Base-by-base conservation (phyloP, 768 basidiomycete genomes). In the Filobasidium floriforme region DNA sequence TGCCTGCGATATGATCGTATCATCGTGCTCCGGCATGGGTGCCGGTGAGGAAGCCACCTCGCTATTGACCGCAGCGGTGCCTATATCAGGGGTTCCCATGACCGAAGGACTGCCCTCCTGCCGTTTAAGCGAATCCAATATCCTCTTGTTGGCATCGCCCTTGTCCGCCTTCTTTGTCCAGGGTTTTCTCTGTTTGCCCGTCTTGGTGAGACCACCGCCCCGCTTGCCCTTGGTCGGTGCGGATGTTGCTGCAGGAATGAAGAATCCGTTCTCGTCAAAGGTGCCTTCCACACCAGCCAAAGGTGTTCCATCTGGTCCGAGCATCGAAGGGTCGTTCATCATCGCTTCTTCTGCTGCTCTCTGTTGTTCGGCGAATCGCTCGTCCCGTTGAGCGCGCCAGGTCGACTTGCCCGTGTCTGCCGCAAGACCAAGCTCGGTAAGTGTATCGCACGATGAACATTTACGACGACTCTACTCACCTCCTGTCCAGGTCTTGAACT, bases 151-250 rank as follows among this genome's bases (percentile, higher is more conserved):
- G 46, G 46, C 18, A 49, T 49, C 46, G 15, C 18, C 18, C 46
- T 49, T 49, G 54, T 57, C 54, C 24, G 18, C n/a, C 26, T 57
- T 57, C 54, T 57, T 57, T 32, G 54, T 57, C 54, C 54, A 57
- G 15, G 15, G 7, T 57, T 57, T 57, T 15, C 54, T 6, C 26
- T 15, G 54, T 28, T 57, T 57, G 7, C 54, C 54, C 12, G 24
- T 57, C 26, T 57, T 57, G 2, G 54, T 57, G 7, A 57, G 54
- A 26, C 29, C 29, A 3, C 15, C 14, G 46, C 19, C 19, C 3
- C 46, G 46, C 29, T 57, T 57, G 29, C 24, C 29, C n/a, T 57
- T 57, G 22, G 22, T 28, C 22, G 54, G 26, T 4, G 29, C 26
- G 6, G 54, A 15, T 57, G 29, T 4, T 7, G 54, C 6, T 4